These are phyloP conservation scores for Emericellopsis terricola DNA, from an alignment of 495 filamentous ascomycete species.

Conservation along the genomic window DNA sequence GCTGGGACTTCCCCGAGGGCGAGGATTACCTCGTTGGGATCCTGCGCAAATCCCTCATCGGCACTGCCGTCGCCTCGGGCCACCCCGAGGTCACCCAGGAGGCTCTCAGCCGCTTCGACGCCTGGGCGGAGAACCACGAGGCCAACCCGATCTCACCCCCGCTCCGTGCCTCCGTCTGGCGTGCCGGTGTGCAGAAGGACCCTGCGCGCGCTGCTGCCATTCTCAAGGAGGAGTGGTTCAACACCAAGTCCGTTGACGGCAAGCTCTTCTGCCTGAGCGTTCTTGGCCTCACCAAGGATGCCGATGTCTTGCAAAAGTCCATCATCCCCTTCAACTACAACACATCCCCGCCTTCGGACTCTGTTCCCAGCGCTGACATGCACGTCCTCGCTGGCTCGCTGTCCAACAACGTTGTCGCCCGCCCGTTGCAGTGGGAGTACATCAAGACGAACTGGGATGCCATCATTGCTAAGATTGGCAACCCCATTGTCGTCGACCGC, in stretches of 20 bases:
- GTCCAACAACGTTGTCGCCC: conserved; percentile 48
- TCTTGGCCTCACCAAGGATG: conserved; percentile 55
- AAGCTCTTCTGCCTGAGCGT: conserved; percentile 68
- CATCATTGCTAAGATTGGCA: conserved; percentile 48
- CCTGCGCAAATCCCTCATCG: conserved; percentile 62
- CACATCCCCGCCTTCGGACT: conserved; percentile 38
- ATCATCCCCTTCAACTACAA: conserved; percentile 68
- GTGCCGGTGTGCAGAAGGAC: conserved; percentile 54
- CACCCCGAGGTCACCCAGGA: conserved; percentile 55
- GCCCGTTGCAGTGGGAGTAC: conserved; percentile 64
- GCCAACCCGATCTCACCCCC: conserved; percentile 58
- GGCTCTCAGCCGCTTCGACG: conserved; percentile 55
- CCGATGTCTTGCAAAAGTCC: conserved; percentile 47
- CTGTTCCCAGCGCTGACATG: conserved; percentile 49
- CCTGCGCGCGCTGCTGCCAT: conserved; percentile 42
- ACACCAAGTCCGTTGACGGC: conserved; percentile 69
- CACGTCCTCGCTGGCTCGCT: conserved; percentile 61
- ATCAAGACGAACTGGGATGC: conserved; percentile 61
- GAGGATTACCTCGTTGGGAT: conserved; percentile 74
- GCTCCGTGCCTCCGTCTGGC: conserved; percentile 64
- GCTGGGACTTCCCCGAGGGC: conserved; percentile 59
- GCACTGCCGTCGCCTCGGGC: conserved; percentile 51
- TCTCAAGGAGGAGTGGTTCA: conserved; percentile 67
- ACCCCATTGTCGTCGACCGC: conserved; percentile 74
- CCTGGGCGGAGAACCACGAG: conserved; percentile 48